Percentiles rank a stretch among this genome's conserved stretches.
Evolutionary conservation across 2,329 filamentous ascomycete species (phyloP).

Genomic region (Xylaria sp.): DNA sequence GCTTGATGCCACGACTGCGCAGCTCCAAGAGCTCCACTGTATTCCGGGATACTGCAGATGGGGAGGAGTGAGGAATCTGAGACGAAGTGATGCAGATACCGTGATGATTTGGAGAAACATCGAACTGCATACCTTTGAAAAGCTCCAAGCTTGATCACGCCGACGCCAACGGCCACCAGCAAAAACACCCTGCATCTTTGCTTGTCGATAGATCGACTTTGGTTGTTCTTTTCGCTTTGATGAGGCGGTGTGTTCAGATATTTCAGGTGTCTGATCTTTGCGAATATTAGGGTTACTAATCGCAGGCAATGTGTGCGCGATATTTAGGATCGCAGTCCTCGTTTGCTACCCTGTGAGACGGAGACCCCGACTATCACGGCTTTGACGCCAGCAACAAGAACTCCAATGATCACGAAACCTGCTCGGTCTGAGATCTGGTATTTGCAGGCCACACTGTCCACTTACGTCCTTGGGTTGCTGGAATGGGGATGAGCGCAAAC

Average conservation of each 20-base stretch:
- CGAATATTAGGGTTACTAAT: neutral
- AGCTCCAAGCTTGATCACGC: conserved; percentile 43
- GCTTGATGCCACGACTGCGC: conserved; percentile 20
- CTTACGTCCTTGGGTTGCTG: conserved; percentile 9
- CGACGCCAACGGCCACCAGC: conserved; percentile 41
- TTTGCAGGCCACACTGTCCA: conserved; percentile 9
- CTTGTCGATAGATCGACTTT: neutral
- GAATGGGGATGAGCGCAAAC: conserved; percentile 20
- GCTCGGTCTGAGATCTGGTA: neutral
- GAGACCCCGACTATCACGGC: neutral
- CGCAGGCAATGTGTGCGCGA: conserved; percentile 22
- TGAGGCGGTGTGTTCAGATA: conserved; percentile 24
- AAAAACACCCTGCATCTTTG: conserved; percentile 42
- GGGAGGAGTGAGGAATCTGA: neutral
- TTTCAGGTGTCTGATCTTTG: neutral
- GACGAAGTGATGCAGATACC: conserved; percentile 3
- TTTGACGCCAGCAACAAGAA: neutral
- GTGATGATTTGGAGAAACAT: conserved; percentile 18
- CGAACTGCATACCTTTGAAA: conserved; percentile 43
- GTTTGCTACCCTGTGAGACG: conserved; percentile 9
- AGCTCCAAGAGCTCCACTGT: conserved; percentile 10
- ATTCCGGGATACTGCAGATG: neutral
- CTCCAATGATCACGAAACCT: neutral
- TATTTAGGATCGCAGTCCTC: conserved; percentile 22
- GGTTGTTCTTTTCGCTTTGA: conserved; percentile 9